Evolutionary conservation across 306 rosid genomes (phyloP).

Genomic region (Ziziphus jujuba): DNA sequence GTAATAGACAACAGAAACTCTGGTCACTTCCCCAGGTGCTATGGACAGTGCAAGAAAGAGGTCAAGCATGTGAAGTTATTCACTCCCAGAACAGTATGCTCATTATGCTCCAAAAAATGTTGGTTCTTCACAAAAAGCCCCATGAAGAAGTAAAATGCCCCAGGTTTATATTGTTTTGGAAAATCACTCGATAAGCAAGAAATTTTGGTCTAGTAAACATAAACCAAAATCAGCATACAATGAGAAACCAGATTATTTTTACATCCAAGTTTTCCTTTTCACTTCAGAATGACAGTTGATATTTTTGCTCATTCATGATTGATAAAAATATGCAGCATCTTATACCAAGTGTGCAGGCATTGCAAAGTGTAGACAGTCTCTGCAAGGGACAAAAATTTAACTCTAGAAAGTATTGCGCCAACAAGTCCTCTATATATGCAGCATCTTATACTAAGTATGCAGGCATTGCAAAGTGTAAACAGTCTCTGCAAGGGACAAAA

Average conservation of each 20-base stretch:
- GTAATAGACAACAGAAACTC: neutral
- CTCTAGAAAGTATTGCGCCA: no score
- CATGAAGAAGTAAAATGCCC: neutral
- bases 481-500: no score
- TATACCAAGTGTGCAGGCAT: no score
- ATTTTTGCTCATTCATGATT: no score
- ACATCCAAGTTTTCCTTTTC: no score
- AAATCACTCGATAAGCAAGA: neutral
- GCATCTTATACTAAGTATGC: no score
- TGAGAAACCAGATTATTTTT: neutral
- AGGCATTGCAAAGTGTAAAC: no score
- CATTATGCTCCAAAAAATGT: neutral
- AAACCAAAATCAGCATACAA: neutral
- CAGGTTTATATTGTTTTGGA: neutral
- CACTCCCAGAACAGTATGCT: neutral
- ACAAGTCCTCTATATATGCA: no score
- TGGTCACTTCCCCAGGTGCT: neutral
- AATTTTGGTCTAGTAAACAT: slow-evolving; percentile 11
- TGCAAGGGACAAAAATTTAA: no score
- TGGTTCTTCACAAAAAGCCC: neutral
- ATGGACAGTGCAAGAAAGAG: neutral
- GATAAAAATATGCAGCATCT: no score
- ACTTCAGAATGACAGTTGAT: no score
- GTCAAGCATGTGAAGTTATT: neutral
- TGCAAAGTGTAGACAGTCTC: no score